Evolutionary conservation across 2,329 filamentous ascomycete species (phyloP).

Genomic region (Leptographium wingfieldii): DNA sequence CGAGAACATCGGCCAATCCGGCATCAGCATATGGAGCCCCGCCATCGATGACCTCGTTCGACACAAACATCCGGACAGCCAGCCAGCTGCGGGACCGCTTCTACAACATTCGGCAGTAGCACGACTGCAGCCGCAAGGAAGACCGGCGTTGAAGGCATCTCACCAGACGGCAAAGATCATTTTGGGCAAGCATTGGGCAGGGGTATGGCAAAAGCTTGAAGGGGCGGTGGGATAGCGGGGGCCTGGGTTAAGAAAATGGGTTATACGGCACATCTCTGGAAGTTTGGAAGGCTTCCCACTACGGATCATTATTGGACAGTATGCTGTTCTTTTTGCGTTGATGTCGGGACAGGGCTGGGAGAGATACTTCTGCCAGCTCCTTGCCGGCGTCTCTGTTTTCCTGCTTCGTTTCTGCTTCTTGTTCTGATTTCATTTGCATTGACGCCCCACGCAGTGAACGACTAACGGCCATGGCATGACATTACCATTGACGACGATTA

Average conservation of each 20-base stretch:
- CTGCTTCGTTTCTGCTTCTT: not conserved
- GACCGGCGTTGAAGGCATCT: not conserved
- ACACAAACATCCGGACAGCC: constrained; percentile 11
- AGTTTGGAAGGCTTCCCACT: not conserved
- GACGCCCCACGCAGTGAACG: not conserved
- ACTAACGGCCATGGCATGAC: not conserved
- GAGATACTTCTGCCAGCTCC: not conserved
- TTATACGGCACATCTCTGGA: not conserved
- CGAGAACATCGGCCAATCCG: constrained; percentile 14
- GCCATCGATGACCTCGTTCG: constrained; percentile 15
- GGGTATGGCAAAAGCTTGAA: not conserved
- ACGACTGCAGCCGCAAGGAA: not conserved
- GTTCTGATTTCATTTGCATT: not conserved
- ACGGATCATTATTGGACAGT: not conserved
- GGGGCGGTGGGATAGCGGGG: not conserved
- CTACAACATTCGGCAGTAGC: constrained; percentile 12
- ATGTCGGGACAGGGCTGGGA: not conserved
- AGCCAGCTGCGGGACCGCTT: constrained; percentile 9
- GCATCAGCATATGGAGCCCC: constrained; percentile 5
- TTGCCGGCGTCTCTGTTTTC: not conserved
- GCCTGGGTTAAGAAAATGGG: not conserved
- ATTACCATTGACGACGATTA: not conserved
- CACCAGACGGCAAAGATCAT: not conserved
- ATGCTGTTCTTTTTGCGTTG: not conserved
- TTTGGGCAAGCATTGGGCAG: not conserved